Conservation (phyloP, 202 grass and related monocot species). For the Eragrostis tef region DNA sequence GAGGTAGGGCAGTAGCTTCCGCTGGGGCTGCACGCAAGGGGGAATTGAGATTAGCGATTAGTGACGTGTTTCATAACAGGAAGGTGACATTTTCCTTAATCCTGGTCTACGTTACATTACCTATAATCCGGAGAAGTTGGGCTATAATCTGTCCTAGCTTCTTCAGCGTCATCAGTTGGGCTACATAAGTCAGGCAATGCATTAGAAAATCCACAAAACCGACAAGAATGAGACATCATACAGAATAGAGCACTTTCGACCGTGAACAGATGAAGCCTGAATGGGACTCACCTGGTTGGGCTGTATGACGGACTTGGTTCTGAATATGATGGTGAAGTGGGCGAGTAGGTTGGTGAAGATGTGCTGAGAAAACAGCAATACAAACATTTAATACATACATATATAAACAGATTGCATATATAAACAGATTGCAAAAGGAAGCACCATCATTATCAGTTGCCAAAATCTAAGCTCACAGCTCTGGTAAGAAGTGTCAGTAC, state of each 20-base stretch:
- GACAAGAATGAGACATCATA: not conserved
- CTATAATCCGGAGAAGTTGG: slow-evolving; percentile 82
- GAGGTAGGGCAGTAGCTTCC: slow-evolving; percentile 89
- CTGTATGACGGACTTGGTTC: slow-evolving; percentile 66
- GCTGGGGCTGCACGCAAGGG: slow-evolving; percentile 59
- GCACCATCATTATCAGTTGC: not conserved
- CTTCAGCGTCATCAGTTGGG: slow-evolving; percentile 57
- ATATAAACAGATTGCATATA: too few species aligned
- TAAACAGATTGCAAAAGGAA: not conserved
- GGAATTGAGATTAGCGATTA: not conserved
- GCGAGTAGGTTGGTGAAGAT: slow-evolving; percentile 66
- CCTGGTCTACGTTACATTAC: slow-evolving; percentile 5
- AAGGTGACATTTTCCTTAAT: not conserved
- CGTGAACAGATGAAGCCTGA: not conserved
- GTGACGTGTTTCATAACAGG: not conserved
- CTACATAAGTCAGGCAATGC: slow-evolving; percentile 39
- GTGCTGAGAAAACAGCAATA: slow-evolving; percentile 51
- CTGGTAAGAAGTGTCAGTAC: slow-evolving; percentile 36
- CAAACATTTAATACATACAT: too few species aligned
- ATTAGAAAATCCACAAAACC: slow-evolving; percentile 16
- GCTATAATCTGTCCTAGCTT: slow-evolving; percentile 70
- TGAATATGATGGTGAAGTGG: slow-evolving; percentile 70
- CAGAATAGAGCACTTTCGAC: not conserved
- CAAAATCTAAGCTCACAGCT: not conserved
- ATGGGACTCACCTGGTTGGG: slow-evolving; percentile 57